These are phyloP conservation scores for Salicornia ramosissima DNA, from an alignment of 148 eudicot genomes.

Conservation along the genomic window DNA sequence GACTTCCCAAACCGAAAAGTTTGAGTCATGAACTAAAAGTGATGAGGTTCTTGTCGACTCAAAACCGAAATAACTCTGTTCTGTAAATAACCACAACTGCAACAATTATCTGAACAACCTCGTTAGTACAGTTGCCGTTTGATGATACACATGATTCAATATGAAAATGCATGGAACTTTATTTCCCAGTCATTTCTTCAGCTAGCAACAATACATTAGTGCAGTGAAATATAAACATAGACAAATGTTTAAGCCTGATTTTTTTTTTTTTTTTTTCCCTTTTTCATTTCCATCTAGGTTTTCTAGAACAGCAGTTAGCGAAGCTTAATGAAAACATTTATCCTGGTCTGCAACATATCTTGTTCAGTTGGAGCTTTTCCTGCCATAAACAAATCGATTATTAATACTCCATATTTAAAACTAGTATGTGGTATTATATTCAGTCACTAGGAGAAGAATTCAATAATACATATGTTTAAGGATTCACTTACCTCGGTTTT, in stretches of 20 bases:
- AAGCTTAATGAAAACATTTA: neutral
- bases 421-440: neutral
- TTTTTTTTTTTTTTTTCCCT: too few relatives aligned
- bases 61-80: too few relatives aligned
- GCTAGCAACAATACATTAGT: neutral
- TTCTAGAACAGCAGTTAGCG: neutral
- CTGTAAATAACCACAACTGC: too few relatives aligned
- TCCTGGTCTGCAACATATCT: slow-evolving; percentile 66
- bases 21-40: too few relatives aligned
- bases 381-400: slow-evolving; percentile 24
- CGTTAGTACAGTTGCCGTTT: too few relatives aligned
- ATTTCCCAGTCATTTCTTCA: neutral
- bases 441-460: neutral
- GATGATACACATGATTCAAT: neutral
- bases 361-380: slow-evolving; percentile 48
- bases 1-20: too few relatives aligned
- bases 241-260: too few relatives aligned
- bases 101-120: neutral
- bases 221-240: neutral
- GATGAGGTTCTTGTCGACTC: too few relatives aligned
- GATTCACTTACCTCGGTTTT: slow-evolving; percentile 46
- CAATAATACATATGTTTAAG: neutral
- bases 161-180: neutral
- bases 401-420: neutral
- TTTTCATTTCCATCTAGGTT: too few relatives aligned